Conservation (phyloP, 345 rosid species). For the Citrus medica region DNA sequence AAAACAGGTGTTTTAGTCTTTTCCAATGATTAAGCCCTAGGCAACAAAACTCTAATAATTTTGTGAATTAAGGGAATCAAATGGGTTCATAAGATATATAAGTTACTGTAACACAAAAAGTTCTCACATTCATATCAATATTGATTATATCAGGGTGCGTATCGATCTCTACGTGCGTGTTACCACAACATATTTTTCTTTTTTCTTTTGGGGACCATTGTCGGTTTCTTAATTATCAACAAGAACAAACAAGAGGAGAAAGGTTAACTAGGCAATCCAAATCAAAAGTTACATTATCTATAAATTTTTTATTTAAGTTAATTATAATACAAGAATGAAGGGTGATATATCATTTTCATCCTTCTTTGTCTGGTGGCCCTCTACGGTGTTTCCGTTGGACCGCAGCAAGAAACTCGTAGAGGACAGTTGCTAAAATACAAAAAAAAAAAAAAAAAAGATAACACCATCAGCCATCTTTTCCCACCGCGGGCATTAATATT, state of each 20-base stretch:
- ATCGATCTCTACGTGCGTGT: neutral
- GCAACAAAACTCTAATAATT: neutral
- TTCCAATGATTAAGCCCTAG: neutral
- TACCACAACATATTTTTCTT: no score
- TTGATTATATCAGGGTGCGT: neutral
- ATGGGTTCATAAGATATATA: neutral
- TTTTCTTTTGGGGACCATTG: neutral
- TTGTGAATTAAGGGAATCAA: neutral
- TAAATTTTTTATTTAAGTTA: neutral
- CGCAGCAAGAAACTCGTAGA: neutral
- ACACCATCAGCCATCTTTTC: neutral
- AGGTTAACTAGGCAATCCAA: neutral
- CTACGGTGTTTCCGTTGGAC: slow-evolving; percentile 16
- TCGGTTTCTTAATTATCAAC: neutral
- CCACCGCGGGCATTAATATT: neutral
- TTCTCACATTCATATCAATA: no score
- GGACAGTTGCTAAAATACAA: neutral
- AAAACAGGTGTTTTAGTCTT: neutral
- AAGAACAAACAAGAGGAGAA: neutral
- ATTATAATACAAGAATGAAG: no score
- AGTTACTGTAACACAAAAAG: neutral
- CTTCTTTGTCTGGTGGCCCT: slow-evolving; percentile 21
- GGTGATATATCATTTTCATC: neutral
- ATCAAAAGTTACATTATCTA: neutral
- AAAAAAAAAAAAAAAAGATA: neutral